Conservation (phyloP, 1,284 basidiomycete species). For the Peniophora sp. region DNA sequence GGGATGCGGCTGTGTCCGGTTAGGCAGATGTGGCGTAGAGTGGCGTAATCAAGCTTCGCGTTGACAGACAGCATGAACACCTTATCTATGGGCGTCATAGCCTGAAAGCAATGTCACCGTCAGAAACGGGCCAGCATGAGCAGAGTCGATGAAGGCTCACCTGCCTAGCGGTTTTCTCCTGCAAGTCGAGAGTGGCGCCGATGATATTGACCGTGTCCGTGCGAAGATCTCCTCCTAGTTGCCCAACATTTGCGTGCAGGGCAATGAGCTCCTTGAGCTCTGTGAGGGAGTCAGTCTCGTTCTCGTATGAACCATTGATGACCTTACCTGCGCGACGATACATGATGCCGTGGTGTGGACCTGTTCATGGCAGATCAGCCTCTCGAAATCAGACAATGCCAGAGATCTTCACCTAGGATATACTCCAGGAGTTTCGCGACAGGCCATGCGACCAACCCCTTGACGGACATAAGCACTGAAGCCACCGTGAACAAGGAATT, state of each 20-base stretch:
- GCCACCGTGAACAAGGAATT: not conserved
- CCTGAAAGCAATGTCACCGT: constrained; percentile 23
- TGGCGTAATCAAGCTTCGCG: constrained; percentile 71
- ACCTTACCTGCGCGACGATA: constrained; percentile 36
- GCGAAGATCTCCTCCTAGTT: constrained; percentile 61
- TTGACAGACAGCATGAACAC: constrained; percentile 83
- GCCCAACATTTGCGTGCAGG: constrained; percentile 51
- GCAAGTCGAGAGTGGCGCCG: constrained; percentile 65
- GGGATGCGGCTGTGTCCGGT: constrained; percentile 77
- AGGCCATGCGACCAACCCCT: constrained; percentile 80
- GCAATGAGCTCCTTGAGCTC: constrained; percentile 71
- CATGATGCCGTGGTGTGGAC: constrained; percentile 56
- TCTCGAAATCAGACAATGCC: too few relatives aligned
- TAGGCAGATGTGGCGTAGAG: constrained; percentile 64
- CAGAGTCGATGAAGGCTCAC: constrained; percentile 17
- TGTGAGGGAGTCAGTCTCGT: constrained; percentile 1
- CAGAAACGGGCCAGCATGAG: not conserved
- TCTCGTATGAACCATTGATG: not conserved
- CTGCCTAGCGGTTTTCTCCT: constrained; percentile 54
- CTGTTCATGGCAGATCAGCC: too few relatives aligned
- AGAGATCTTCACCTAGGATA: too few relatives aligned
- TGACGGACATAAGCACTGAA: constrained; percentile 2
- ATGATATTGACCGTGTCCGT: constrained; percentile 72
- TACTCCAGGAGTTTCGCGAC: constrained; percentile 63
- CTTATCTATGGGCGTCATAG: constrained; percentile 76